phyloP scores from a whole-genome alignment of 2,329 filamentous ascomycete species.

The Cladosporium halotolerans region DNA sequence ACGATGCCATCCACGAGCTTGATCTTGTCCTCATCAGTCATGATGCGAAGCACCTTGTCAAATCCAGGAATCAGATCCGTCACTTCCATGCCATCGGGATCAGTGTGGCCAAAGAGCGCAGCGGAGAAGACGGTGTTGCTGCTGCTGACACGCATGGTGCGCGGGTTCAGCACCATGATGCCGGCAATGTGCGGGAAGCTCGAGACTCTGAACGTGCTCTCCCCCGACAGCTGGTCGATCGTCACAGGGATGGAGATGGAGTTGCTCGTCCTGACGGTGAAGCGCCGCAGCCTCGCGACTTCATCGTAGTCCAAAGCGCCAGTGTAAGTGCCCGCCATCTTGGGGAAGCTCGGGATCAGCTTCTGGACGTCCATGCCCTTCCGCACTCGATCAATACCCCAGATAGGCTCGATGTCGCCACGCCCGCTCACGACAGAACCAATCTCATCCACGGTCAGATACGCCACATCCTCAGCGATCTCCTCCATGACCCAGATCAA shows the following conservation, averaged over 20 bases:
- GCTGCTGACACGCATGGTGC: conserved; percentile 73
- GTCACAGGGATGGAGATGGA: conserved; percentile 78
- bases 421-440: conserved; percentile 63
- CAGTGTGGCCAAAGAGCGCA: conserved; percentile 82
- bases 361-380: conserved; percentile 68
- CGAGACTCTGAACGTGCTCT: conserved; percentile 72
- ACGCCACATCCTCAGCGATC: conserved; percentile 87
- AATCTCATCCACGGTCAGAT: conserved; percentile 68
- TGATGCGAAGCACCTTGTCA: conserved; percentile 70
- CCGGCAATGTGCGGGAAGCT: conserved; percentile 97
- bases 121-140: conserved; percentile 93
- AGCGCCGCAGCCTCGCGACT: conserved; percentile 66
- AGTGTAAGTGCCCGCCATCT: conserved; percentile 63
- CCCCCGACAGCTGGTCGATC: conserved; percentile 64
- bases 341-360: conserved; percentile 76
- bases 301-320: conserved; percentile 74
- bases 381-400: conserved; percentile 64
- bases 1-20: conserved; percentile 88
- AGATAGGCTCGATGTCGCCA: conserved; percentile 79
- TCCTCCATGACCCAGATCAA: conserved; percentile 98
- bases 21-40: conserved; percentile 82
- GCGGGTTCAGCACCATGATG: conserved; percentile 84
- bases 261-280: conserved; percentile 73
- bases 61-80: conserved; percentile 80
- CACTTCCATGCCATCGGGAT: conserved; percentile 73